These are phyloP conservation scores for Erythrobasidium hasegawianum DNA, from an alignment of 1,284 basidiomycete genomes.

Conservation along the genomic window DNA sequence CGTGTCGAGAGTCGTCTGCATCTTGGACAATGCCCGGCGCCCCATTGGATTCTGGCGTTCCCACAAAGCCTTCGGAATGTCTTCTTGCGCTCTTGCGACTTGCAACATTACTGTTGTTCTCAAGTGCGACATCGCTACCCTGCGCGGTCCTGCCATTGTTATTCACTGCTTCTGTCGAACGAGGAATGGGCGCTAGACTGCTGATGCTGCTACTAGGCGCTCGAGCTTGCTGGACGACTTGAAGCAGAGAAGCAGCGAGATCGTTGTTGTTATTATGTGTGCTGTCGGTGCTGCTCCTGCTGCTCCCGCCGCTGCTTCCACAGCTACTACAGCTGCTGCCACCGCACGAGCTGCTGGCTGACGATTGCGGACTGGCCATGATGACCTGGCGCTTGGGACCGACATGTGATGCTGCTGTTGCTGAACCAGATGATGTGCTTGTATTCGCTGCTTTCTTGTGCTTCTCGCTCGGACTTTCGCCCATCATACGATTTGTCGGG, in stretches of 20 bases:
- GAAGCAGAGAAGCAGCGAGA: slow-evolving; percentile 2
- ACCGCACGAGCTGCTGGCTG: neutral
- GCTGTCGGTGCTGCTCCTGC: neutral
- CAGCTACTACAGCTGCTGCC: slow-evolving; percentile 5
- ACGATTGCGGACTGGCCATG: slow-evolving; percentile 2
- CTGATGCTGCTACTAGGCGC: too few relatives aligned
- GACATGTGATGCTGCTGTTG: too few relatives aligned
- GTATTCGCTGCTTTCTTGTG: too few relatives aligned
- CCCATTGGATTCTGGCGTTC: neutral
- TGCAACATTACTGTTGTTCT: neutral
- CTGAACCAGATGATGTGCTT: too few relatives aligned
- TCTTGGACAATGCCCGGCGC: neutral
- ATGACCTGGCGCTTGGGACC: too few relatives aligned
- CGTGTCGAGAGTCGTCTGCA: neutral
- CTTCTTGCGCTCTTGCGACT: slow-evolving; percentile 6
- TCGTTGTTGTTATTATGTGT: neutral
- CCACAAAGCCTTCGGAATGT: neutral
- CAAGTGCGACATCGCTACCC: too few relatives aligned
- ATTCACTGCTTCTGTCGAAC: too few relatives aligned
- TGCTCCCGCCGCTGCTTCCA: neutral
- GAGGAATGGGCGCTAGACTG: too few relatives aligned
- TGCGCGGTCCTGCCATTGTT: too few relatives aligned
- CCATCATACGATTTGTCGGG: too few relatives aligned
- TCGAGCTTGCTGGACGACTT: neutral
- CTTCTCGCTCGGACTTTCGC: too few relatives aligned